phyloP scores from a whole-genome alignment of 1,139 yeast species.

The Eremothecium gossypii region DNA sequence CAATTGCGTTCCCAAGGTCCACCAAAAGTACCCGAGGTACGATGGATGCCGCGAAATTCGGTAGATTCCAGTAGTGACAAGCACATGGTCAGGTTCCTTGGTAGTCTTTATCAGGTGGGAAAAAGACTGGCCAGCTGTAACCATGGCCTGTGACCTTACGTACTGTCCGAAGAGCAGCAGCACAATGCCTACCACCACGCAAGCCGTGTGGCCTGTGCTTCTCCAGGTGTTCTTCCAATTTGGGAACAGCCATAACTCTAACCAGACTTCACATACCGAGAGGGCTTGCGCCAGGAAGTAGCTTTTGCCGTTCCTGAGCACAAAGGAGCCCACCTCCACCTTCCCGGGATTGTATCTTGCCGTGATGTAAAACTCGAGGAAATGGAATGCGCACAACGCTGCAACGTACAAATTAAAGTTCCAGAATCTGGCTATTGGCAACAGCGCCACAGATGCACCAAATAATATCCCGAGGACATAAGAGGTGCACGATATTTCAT shows the following conservation, averaged over 20 bases:
- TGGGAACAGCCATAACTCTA: constrained; percentile 36
- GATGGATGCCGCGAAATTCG: constrained; percentile 70
- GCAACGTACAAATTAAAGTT: constrained; percentile 42
- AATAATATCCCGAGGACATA: constrained; percentile 34
- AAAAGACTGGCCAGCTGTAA: constrained; percentile 80
- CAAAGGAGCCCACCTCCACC: constrained; percentile 66
- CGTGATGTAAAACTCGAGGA: constrained; percentile 72
- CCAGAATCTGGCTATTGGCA: constrained; percentile 29
- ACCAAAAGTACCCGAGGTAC: constrained; percentile 83
- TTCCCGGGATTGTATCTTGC: constrained; percentile 60
- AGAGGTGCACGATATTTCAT: constrained; percentile 34
- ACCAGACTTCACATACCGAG: constrained; percentile 41
- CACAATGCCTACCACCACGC: constrained; percentile 38
- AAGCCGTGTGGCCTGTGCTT: constrained; percentile 5
- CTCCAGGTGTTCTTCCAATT: constrained; percentile 17
- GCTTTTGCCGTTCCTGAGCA: constrained; percentile 59
- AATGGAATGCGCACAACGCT: constrained; percentile 56
- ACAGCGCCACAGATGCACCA: constrained; percentile 32
- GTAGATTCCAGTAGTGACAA: constrained; percentile 72
- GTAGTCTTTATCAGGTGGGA: constrained; percentile 63
- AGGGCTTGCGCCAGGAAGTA: constrained; percentile 56
- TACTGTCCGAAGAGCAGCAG: constrained; percentile 53
- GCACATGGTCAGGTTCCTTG: constrained; percentile 45
- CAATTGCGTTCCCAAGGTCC: constrained; percentile 85
- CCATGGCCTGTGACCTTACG: constrained; percentile 69